A percentile compares a stretch with the other conserved stretches of the same genome.
Evolutionary conservation across 495 filamentous ascomycete genomes (phyloP).

Genomic region (Barbatosphaeria neglecta): DNA sequence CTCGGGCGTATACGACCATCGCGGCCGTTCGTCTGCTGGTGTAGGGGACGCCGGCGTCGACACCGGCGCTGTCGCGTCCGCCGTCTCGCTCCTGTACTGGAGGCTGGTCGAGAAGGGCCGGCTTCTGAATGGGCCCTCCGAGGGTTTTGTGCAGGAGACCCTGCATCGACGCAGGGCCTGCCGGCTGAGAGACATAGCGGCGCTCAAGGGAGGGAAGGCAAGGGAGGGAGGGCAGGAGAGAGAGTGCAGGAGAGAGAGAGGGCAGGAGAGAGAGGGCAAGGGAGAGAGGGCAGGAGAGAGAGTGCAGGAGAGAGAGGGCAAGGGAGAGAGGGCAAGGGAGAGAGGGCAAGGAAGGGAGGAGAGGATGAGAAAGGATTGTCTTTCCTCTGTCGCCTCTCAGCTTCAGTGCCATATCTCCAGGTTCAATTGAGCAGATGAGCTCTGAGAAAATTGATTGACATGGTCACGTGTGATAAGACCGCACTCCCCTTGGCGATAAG

Average conservation of each 20-base stretch:
- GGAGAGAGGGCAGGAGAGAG: not conserved
- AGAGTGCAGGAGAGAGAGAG: not conserved
- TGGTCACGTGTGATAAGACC: not conserved
- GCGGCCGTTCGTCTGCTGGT: constrained; percentile 31
- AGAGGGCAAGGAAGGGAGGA: not conserved
- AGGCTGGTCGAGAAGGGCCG: constrained; percentile 7
- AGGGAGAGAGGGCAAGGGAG: not conserved
- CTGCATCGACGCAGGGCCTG: not conserved
- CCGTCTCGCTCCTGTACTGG: constrained; percentile 3
- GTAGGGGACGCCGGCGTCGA: not conserved
- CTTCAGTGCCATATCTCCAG: too few species aligned
- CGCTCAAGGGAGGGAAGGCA: too few species aligned
- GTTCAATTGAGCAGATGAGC: too few species aligned
- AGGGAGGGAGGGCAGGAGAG: too few species aligned
- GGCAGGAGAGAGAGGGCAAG: not conserved
- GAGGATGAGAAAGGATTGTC: not conserved
- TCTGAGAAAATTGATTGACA: not conserved
- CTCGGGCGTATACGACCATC: constrained; percentile 75
- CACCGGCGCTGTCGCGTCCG: constrained; percentile 2
- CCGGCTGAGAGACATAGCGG: not conserved
- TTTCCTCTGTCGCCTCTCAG: not conserved
- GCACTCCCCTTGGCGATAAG: not conserved
- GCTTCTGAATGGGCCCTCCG: not conserved
- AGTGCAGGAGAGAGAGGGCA: not conserved
- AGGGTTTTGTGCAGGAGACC: not conserved